Conservation (phyloP, 2,329 filamentous ascomycete species). For the Spiromastix sp. region DNA sequence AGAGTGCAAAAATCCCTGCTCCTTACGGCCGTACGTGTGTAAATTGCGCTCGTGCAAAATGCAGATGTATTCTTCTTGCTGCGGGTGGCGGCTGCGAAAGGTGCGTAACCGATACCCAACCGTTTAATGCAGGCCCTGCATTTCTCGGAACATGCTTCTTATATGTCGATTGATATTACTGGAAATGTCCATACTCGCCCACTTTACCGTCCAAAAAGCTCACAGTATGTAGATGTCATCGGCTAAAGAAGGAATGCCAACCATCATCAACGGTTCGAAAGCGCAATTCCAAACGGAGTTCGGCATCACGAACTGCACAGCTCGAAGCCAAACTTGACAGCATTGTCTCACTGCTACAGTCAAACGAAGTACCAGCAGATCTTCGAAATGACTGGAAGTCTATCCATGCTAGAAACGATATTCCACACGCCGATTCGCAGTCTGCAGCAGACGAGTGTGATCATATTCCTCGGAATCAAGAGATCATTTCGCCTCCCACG, state of each 20-base stretch:
- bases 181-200: background rate
- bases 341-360: slow-evolving; percentile 20
- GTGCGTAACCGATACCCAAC: too few species aligned
- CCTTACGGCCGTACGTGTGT: slow-evolving; percentile 32
- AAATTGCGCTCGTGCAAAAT: slow-evolving; percentile 36
- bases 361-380: slow-evolving; percentile 11
- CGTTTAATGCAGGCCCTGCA: too few species aligned
- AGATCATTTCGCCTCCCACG: background rate
- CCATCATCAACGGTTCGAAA: slow-evolving; percentile 28
- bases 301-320: slow-evolving; percentile 14
- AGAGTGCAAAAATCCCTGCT: slow-evolving; percentile 10
- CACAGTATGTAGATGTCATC: slow-evolving; percentile 27
- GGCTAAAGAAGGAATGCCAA: slow-evolving; percentile 32
- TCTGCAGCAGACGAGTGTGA: background rate
- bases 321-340: slow-evolving; percentile 22
- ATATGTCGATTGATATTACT: background rate
- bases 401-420: background rate
- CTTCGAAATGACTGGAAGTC: slow-evolving; percentile 9
- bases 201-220: background rate
- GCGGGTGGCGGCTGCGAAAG: slow-evolving; percentile 19
- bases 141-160: background rate
- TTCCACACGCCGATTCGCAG: background rate
- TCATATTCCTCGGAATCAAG: background rate
- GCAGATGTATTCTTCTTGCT: slow-evolving; percentile 33
- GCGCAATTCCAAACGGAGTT: slow-evolving; percentile 9